Percentiles rank a stretch among this genome's conserved stretches.
These are phyloP conservation scores for Candida corydali DNA, from an alignment of 805 yeast species.

Conservation along the genomic window DNA sequence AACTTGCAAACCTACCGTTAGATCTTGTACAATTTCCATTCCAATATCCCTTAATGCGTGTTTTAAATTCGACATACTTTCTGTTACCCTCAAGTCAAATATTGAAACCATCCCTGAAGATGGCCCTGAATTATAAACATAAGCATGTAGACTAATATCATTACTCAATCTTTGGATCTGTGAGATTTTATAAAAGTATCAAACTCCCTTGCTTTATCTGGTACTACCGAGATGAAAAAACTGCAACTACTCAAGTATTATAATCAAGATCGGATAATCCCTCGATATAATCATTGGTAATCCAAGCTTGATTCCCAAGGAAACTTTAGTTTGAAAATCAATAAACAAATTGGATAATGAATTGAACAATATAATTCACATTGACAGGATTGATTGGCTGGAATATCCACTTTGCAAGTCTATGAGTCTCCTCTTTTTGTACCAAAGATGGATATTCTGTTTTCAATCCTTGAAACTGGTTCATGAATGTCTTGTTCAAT, in stretches of 20 bases:
- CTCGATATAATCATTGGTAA: not conserved
- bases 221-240: conserved; percentile 1
- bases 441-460: not conserved
- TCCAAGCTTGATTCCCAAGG: not conserved
- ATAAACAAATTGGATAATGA: not conserved
- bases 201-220: conserved; percentile 1
- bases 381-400: not conserved
- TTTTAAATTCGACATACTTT: not conserved
- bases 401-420: not conserved
- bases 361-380: not conserved
- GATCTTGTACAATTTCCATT: not conserved
- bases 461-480: not conserved
- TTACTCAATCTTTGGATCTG: not conserved
- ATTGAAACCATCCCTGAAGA: conserved; percentile 1
- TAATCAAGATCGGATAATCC: not conserved
- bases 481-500: not conserved
- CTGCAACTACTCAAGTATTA: not conserved
- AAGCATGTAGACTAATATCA: not conserved
- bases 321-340: not conserved
- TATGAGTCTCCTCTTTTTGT: conserved; percentile 2
- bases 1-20: not conserved
- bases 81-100: not conserved
- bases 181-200: not conserved
- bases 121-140: not conserved
- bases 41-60: not conserved